These are phyloP conservation scores for Ophiocordyceps unilateralis DNA, from an alignment of 2,329 filamentous ascomycete species.

Conservation along the genomic window DNA sequence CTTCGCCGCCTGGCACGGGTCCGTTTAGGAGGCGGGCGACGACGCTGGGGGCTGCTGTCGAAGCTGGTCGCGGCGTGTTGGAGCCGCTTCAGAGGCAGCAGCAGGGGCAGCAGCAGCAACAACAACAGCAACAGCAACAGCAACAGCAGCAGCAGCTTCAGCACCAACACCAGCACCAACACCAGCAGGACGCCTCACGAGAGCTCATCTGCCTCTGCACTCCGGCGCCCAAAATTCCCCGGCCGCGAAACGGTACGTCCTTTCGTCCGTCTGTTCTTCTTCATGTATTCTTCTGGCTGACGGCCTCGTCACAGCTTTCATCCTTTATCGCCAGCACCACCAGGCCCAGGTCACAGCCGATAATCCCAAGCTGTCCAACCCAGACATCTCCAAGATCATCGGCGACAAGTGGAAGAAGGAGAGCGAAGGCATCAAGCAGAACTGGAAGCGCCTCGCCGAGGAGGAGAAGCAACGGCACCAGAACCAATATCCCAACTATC, in stretches of 20 bases:
- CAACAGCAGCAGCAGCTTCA: too few species aligned
- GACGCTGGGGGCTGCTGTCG: constrained; percentile 24
- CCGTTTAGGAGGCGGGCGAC: constrained; percentile 24
- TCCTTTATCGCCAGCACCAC: constrained; percentile 87
- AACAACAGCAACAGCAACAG: too few species aligned
- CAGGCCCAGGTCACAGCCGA: constrained; percentile 66
- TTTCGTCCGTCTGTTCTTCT: too few species aligned
- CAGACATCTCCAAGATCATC: constrained; percentile 94
- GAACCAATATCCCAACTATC: constrained; percentile 80
- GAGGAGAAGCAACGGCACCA: constrained; percentile 86
- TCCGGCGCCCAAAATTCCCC: constrained; percentile 37
- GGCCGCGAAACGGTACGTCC: constrained; percentile 44
- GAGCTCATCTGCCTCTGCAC: constrained; percentile 39
- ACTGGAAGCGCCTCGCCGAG: constrained; percentile 82
- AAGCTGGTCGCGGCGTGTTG: constrained; percentile 26
- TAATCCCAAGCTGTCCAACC: constrained; percentile 82
- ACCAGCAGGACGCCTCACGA: constrained; percentile 13
- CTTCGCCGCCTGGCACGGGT: constrained; percentile 2
- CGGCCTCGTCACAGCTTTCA: constrained; percentile 52
- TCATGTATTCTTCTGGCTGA: too few species aligned
- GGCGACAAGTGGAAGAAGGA: constrained; percentile 81
- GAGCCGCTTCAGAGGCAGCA: too few species aligned
- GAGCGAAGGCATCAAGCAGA: constrained; percentile 53
- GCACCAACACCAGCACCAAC: background rate
- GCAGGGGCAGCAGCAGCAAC: too few species aligned